Conservation (phyloP, 495 filamentous ascomycete species). For the Hypoxylon fuscum region DNA sequence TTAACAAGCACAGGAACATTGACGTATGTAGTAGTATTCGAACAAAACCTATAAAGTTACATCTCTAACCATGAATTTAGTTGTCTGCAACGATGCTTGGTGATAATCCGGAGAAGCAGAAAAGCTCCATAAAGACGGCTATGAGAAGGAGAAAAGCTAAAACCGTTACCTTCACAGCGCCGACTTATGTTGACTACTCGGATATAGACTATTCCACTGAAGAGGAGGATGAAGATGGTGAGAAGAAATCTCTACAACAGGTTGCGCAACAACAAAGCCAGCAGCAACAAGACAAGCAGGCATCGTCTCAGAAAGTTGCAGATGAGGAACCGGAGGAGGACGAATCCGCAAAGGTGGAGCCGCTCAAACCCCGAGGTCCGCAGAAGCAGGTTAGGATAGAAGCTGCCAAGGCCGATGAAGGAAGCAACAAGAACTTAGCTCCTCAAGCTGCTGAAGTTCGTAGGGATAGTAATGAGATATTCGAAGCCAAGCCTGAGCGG, state of each 20-base stretch:
- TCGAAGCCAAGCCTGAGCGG: constrained; percentile 65
- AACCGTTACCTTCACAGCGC: constrained; percentile 85
- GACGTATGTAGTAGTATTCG: constrained; percentile 69
- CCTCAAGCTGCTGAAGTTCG: constrained; percentile 40
- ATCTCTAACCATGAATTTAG: constrained; percentile 53
- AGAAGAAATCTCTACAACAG: constrained; percentile 53
- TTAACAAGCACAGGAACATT: constrained; percentile 98
- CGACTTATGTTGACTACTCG: constrained; percentile 90
- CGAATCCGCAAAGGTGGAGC: constrained; percentile 60
- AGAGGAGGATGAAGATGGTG: constrained; percentile 77
- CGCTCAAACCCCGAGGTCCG: constrained; percentile 51
- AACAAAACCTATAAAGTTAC: neutral
- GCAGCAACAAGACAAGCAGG: constrained; percentile 44
- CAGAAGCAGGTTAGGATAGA: constrained; percentile 56
- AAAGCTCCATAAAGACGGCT: constrained; percentile 88
- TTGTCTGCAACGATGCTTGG: constrained; percentile 94
- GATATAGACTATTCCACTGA: constrained; percentile 90
- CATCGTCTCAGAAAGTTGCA: constrained; percentile 42
- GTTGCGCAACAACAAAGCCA: constrained; percentile 46
- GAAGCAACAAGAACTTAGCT: constrained; percentile 21
- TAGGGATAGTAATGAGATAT: constrained; percentile 73
- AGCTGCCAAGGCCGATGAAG: constrained; percentile 48
- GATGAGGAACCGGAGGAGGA: constrained; percentile 50
- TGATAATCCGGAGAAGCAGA: constrained; percentile 87
- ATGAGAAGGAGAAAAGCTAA: constrained; percentile 89